A percentile compares a stretch with the other conserved stretches of the same genome.
These are phyloP conservation scores for Aspergillus caelatus DNA, from an alignment of 2,329 filamentous ascomycete genomes.

Conservation along the genomic window DNA sequence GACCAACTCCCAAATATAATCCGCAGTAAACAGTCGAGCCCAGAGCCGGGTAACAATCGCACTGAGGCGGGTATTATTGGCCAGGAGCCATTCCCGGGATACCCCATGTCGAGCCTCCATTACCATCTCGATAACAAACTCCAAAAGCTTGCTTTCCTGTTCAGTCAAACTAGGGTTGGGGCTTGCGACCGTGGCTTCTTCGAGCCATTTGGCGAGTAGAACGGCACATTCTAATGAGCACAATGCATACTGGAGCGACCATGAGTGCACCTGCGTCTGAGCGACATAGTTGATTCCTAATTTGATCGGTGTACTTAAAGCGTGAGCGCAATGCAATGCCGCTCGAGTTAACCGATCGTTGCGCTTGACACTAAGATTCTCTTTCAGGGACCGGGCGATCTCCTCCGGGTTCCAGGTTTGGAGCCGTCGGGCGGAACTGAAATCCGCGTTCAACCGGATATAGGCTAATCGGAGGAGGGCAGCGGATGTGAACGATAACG, in stretches of 20 bases:
- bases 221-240: slow-evolving; percentile 60
- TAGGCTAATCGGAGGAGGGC: slow-evolving; percentile 37
- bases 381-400: slow-evolving; percentile 33
- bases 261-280: slow-evolving; percentile 59
- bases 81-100: slow-evolving; percentile 34
- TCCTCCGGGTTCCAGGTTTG: slow-evolving; percentile 36
- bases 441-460: slow-evolving; percentile 38
- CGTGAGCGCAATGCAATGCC: slow-evolving; percentile 57
- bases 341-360: slow-evolving; percentile 51
- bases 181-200: slow-evolving; percentile 31
- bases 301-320: slow-evolving; percentile 59
- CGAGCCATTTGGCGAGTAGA: slow-evolving; percentile 53
- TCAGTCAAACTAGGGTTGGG: slow-evolving; percentile 32
- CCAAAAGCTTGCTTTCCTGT: slow-evolving; percentile 35
- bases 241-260: slow-evolving; percentile 60
- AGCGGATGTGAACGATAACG: slow-evolving; percentile 37
- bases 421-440: slow-evolving; percentile 34
- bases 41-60: slow-evolving; percentile 36
- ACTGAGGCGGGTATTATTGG: slow-evolving; percentile 36
- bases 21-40: slow-evolving; percentile 38
- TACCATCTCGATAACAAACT: slow-evolving; percentile 42
- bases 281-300: slow-evolving; percentile 59
- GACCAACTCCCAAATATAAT: slow-evolving; percentile 42
- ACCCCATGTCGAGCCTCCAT: slow-evolving; percentile 38
- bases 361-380: slow-evolving; percentile 45